A percentile compares a stretch with the other conserved stretches of the same genome.
Conservation (phyloP, 805 yeast species). For the Metschnikowia rubicola region DNA sequence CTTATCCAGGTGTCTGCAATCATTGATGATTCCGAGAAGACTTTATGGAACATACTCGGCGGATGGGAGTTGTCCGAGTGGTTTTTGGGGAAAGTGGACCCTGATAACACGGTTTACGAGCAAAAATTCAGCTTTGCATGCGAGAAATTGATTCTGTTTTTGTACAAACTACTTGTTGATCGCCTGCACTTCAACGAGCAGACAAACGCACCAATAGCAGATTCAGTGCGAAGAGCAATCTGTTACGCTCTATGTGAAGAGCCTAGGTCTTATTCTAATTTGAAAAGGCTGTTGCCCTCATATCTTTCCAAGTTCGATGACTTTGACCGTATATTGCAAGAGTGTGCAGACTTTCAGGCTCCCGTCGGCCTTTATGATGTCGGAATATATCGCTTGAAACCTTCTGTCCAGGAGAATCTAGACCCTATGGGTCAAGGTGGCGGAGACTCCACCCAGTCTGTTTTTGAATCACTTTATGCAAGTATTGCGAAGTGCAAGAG, state of each 20-base stretch:
- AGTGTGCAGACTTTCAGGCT: conserved; percentile 60
- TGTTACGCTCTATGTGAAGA: conserved; percentile 48
- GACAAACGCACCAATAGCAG: not conserved
- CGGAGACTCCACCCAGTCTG: conserved; percentile 48
- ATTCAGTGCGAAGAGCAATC: conserved; percentile 38
- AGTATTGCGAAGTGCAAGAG: conserved; percentile 39
- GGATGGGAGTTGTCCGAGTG: conserved; percentile 56
- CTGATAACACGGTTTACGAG: conserved; percentile 41
- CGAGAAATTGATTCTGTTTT: conserved; percentile 40
- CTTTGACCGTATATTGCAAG: conserved; percentile 52
- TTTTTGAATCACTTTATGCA: conserved; percentile 45
- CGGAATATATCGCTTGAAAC: conserved; percentile 67
- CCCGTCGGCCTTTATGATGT: conserved; percentile 57
- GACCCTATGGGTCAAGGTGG: conserved; percentile 45
- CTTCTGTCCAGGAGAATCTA: conserved; percentile 47
- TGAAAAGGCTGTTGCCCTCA: conserved; percentile 23
- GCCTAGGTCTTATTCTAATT: conserved; percentile 29
- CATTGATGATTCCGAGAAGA: conserved; percentile 33
- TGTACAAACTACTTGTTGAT: conserved; percentile 44
- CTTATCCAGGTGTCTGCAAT: conserved; percentile 43
- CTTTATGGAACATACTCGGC: conserved; percentile 39
- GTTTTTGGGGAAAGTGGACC: conserved; percentile 36
- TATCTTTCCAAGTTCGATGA: conserved; percentile 28
- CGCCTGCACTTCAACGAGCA: conserved; percentile 26
- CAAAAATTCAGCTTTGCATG: conserved; percentile 45